Base-by-base conservation (phyloP, 495 filamentous ascomycete genomes). In the Saxophila tyrrhenica region DNA sequence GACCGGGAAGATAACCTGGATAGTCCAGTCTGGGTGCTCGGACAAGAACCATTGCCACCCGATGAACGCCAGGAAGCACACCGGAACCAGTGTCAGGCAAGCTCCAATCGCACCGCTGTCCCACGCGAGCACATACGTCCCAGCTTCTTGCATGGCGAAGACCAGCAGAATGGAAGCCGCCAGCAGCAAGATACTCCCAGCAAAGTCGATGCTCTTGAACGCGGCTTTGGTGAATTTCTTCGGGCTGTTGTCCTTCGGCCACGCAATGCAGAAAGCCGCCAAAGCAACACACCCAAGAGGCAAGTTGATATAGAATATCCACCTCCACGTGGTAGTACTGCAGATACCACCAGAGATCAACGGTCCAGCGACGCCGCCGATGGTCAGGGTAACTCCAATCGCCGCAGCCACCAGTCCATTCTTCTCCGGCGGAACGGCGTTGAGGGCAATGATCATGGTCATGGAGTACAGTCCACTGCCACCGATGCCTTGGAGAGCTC, bases 391-490 rank as follows among this genome's bases (percentile, higher is more conserved):
- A 9, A 32, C 19, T 11, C 52, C 52, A 25, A 47, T 55, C 7
- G 52, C 52, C 16, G 38, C 52, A 39, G 32, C 44, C 25, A 47
- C 25, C 20, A 24, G 24, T 13, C 46, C 25, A 20, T 55, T 32
- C 52, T 55, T 55, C 46, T 45, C 32, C 11, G 25, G 25, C 11
- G 46, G 35, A 10, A 47, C 44, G 22, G 52, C 42, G 42, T 48
- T 55, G 23, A 55, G 25, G 39, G 22, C 20, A 39, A 45, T 55
- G 29, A 55, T 15, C 15, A 48, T 55, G 16, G 52, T 55, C 52
- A 55, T 48, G 15, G 52, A 55, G 38, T 48, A 55, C 8, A 55
- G 52, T 17, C 52, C 52, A 39, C 42, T 48, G 24, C 52, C 52
- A 48, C 52, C 52, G 8, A 55, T 55, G 8, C 52, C 52, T 25